Evolutionary conservation across 1,284 basidiomycete genomes (phyloP), one percentile per base, ranked within the genome.

Genomic region (Caloboletus inedulis): DNA sequence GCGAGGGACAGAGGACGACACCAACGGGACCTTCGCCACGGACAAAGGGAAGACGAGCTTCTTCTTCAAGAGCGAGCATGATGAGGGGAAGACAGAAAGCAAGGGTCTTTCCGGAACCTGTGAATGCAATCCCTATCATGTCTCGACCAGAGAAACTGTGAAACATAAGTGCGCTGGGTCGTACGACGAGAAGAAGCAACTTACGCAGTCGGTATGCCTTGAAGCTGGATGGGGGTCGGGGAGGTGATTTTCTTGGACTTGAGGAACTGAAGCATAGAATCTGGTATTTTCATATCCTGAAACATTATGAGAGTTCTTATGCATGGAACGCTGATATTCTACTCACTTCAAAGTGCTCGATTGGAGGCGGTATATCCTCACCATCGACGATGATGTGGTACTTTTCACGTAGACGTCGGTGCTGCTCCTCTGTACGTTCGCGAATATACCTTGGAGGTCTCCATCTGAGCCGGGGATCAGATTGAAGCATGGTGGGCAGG

Each of bases 281-380:
- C 78, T 3, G 96, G 97, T 9, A 99, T 85, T 77, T 98, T 98
- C 97, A 99, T 99, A 69, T 99, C 97, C 86, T 93, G 57, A 21
- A 56, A 25, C 39, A 43, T 56, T 29, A 57, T 51, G 48, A 66
- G 43, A 44, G 58, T 56, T 36, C 51, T 49, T 47, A 42, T 12
- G 46, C 21, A 19, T 27, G n/a, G 25, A 46, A 44, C n/a, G 34
- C 4, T 27, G n/a, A 49, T 18, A 19, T 12, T 6, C 2, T 25
- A 69, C 82, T 59, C 65, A 91, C 91, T 37, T 79, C 79, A 72
- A 99, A 99, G 61, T 91, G 84, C 56, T 93, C 86, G 51, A 98
- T 97, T 1, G 95, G 91, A 19, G 94, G 94, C 7, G 96, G 95
- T n/a, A 97, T 77, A 62, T 94, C 82, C 53, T 94, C 84, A 5